Evolutionary conservation across 1,284 basidiomycete genomes (phyloP).

Genomic region (Rhodofomes roseus): DNA sequence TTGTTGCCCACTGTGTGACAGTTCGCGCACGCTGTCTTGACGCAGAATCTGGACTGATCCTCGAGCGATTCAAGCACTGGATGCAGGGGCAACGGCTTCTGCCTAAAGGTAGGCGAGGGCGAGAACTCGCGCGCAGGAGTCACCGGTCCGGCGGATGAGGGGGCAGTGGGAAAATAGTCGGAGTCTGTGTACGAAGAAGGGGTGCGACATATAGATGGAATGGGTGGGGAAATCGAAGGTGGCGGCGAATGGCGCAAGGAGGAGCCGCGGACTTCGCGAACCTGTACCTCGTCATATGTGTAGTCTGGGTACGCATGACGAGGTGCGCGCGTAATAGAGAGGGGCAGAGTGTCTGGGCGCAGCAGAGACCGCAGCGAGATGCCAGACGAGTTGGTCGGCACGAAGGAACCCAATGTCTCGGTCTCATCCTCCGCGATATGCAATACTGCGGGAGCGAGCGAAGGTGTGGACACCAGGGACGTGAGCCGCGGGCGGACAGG

Average conservation of each 20-base stretch:
- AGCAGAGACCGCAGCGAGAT: conserved; percentile 22
- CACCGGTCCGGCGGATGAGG: conserved; percentile 21
- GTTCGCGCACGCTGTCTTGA: conserved; percentile 44
- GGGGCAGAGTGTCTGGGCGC: neutral
- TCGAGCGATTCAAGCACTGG: conserved; percentile 56
- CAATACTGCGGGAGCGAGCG: conserved; percentile 14
- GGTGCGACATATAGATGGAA: conserved; percentile 31
- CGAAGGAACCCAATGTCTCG: conserved; percentile 26
- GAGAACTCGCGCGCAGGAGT: conserved; percentile 18
- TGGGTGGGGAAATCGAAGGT: conserved; percentile 14
- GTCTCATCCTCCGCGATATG: conserved; percentile 13
- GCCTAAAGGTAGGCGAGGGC: conserved; percentile 11
- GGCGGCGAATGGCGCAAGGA: neutral
- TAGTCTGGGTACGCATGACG: neutral
- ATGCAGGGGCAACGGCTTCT: conserved; percentile 30
- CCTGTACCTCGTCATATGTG: neutral
- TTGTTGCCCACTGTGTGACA: conserved; percentile 56
- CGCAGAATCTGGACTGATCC: conserved; percentile 49
- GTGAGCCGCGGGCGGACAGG: conserved; percentile 17
- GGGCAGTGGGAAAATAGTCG: conserved; percentile 28
- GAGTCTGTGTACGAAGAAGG: conserved; percentile 26
- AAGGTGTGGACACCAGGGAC: conserved; percentile 12
- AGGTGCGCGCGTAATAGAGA: conserved; percentile 1
- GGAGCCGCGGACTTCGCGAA: conserved; percentile 1
- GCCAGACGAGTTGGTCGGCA: conserved; percentile 25